Conservation (phyloP, 2,329 filamentous ascomycete genomes). For the Phyllosticta citrichinensis region DNA sequence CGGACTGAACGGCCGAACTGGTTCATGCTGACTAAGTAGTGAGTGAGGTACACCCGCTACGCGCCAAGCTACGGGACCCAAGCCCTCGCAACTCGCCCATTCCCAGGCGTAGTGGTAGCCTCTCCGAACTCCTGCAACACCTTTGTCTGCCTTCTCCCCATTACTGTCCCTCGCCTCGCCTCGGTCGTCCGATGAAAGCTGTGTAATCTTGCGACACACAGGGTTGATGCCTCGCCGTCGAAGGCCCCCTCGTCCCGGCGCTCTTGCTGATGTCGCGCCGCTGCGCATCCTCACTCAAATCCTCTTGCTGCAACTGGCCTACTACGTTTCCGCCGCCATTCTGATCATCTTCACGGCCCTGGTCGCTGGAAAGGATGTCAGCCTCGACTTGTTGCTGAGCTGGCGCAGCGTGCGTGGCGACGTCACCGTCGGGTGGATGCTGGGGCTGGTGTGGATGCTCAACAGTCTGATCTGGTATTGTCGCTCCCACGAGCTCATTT, state of each 20-base stretch:
- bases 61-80: neutral
- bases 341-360: constrained; percentile 59
- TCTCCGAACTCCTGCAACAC: neutral
- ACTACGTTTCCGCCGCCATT: constrained; percentile 51
- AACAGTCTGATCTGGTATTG: constrained; percentile 55
- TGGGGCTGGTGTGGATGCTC: constrained; percentile 58
- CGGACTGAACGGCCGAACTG: neutral
- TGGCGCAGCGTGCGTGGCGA: constrained; percentile 57
- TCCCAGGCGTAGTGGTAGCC: neutral
- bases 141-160: neutral
- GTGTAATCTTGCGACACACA: neutral
- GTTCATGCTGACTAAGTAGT: neutral
- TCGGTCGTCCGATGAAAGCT: constrained; percentile 1
- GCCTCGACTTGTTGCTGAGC: constrained; percentile 48
- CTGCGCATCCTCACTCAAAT: constrained; percentile 59
- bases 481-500: constrained; percentile 8
- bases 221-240: constrained; percentile 46
- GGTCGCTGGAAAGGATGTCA: constrained; percentile 52
- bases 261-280: constrained; percentile 56
- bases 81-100: neutral
- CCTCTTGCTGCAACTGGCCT: constrained; percentile 51
- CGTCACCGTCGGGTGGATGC: constrained; percentile 59
- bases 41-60: neutral
- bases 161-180: neutral
- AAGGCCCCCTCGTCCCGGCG: constrained; percentile 54